Conservation (phyloP, 306 rosid genomes). For the apple (Malus domestica) region DNA sequence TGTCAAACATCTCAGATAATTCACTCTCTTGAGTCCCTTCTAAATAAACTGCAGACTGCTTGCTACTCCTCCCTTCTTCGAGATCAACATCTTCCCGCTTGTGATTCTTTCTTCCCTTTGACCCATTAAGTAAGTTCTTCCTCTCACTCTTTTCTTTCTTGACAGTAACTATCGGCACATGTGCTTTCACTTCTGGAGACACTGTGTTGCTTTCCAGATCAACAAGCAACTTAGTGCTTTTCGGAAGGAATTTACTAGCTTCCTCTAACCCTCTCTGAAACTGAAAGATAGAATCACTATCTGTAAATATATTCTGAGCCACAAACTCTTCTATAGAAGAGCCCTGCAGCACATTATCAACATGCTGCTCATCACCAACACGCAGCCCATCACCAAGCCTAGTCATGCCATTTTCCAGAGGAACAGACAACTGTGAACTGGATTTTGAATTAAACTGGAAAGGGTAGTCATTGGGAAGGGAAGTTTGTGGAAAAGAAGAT, state of each 20-base stretch:
- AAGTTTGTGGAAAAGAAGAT: constrained; percentile 22
- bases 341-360: constrained; percentile 20
- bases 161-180: constrained; percentile 1
- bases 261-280: constrained; percentile 77
- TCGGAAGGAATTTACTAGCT: constrained; percentile 85
- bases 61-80: constrained; percentile 33
- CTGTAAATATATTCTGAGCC: constrained; percentile 59
- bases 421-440: constrained; percentile 16
- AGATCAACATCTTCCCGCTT: constrained; percentile 20
- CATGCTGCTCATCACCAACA: constrained; percentile 11
- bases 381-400: neutral
- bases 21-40: constrained; percentile 25
- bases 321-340: constrained; percentile 37
- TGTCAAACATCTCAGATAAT: constrained; percentile 29
- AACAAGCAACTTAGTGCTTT: constrained; percentile 28
- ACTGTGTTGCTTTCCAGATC: constrained; percentile 26
- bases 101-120: constrained; percentile 36
- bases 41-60: constrained; percentile 31
- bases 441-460: constrained; percentile 21
- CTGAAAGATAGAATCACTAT: constrained; percentile 55
- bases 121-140: constrained; percentile 28
- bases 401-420: constrained; percentile 18
- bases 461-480: constrained; percentile 21
- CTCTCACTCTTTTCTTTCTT: constrained; percentile 24
- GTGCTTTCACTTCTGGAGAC: constrained; percentile 18